A percentile compares a stretch with the other conserved stretches of the same genome.
phyloP scores from a whole-genome alignment of 2,329 filamentous ascomycete species.

The Colletotrichum gigasporum region DNA sequence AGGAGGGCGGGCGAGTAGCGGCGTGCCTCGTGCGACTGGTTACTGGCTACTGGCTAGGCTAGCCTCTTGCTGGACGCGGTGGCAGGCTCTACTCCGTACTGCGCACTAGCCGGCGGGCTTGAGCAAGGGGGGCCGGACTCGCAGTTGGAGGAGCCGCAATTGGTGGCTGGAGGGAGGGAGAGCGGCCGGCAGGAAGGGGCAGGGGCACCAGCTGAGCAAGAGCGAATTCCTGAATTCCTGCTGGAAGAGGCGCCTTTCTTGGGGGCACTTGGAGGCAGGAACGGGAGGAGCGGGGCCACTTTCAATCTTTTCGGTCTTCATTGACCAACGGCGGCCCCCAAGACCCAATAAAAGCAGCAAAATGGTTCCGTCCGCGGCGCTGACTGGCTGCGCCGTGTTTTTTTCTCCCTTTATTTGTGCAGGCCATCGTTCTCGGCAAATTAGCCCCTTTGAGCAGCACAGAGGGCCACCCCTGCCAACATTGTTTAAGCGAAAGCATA shows the following conservation, averaged over 20 bases:
- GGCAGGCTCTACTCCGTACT: too few species aligned
- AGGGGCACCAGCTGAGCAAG: background rate
- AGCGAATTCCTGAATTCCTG: background rate
- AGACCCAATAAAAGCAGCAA: conserved; percentile 8
- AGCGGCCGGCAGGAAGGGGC: background rate
- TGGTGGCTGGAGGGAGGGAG: background rate
- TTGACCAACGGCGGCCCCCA: background rate
- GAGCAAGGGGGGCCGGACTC: too few species aligned
- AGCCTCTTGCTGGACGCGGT: too few species aligned
- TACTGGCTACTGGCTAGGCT: too few species aligned
- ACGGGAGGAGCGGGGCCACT: conserved; percentile 15
- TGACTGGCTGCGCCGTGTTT: conserved; percentile 15
- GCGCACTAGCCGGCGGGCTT: too few species aligned
- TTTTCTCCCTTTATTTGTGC: background rate
- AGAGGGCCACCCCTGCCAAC: conserved; percentile 6
- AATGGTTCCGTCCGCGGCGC: background rate
- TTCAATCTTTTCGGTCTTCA: background rate
- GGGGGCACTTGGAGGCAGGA: too few species aligned
- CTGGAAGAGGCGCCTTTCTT: conserved; percentile 14
- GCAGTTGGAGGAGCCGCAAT: too few species aligned
- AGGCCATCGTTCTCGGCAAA: conserved; percentile 34
- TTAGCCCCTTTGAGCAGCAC: conserved; percentile 34
- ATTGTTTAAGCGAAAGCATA: conserved; percentile 1
- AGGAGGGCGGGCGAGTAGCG: background rate
- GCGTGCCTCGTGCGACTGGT: too few species aligned